These are phyloP conservation scores for Pyrus hybrid DNA, from an alignment of 331 rosid species.

Conservation along the genomic window DNA sequence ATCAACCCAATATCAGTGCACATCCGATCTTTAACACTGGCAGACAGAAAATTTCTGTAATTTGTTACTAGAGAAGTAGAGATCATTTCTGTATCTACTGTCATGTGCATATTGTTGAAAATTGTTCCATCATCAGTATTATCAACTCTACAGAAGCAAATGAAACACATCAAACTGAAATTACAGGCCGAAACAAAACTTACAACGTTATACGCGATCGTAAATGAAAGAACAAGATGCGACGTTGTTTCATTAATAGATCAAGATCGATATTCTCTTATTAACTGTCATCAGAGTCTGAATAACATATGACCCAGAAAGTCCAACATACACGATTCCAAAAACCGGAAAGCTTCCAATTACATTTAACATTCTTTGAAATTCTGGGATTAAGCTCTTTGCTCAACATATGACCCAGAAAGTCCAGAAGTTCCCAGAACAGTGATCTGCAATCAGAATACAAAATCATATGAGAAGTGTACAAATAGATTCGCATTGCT, in stretches of 20 bases:
- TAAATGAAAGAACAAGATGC: background rate
- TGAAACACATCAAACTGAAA: background rate
- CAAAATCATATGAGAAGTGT: constrained; percentile 6
- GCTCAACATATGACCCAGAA: constrained; percentile 88
- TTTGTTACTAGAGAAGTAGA: too few relatives aligned
- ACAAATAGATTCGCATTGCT: background rate
- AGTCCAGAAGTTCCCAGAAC: constrained; percentile 99
- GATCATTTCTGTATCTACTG: background rate
- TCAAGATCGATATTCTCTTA: constrained; percentile 35
- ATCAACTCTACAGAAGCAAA: background rate
- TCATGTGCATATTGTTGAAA: background rate
- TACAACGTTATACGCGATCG: background rate
- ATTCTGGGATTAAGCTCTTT: constrained; percentile 52
- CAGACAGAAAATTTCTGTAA: too few relatives aligned
- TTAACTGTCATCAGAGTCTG: constrained; percentile 32
- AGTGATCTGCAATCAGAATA: constrained; percentile 48
- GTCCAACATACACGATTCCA: constrained; percentile 23
- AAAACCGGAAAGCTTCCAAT: constrained; percentile 23
- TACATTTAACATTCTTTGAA: constrained; percentile 16
- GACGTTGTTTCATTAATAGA: constrained; percentile 12
- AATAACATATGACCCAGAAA: constrained; percentile 9
- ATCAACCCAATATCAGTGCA: too few relatives aligned
- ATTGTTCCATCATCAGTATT: background rate
- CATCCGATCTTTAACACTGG: too few relatives aligned
- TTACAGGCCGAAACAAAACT: background rate